Evolutionary conservation across 75 land plant species (phyloP), one percentile per base, ranked within the genome.

Genomic region (Azolla pinnata): DNA sequence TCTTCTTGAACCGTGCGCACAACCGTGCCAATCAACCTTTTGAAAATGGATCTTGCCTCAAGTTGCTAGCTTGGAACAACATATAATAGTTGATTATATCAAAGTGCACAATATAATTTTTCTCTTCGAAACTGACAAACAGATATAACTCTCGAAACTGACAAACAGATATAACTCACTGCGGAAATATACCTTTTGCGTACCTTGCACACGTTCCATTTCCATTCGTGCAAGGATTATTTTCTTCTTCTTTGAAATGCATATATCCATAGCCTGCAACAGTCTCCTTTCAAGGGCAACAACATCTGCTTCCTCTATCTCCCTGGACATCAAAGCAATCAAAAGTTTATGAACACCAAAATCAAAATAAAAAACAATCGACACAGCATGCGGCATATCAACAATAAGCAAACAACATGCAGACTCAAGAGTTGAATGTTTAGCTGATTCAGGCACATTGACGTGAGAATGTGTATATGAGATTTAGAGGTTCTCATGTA

Each of bases 1-100:
- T 87, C 92, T 4, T 87, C 92, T 56, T 87, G 87, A 40, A 81
- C 80, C 44, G 87, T 81, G n/a, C 92, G 74, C n/a, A 87, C 87
- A 31, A 87, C 88, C 7, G 92, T 83, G 14, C 88, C 88, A 71
- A 87, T 83, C 12, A 84, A 59, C 20, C 87, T 74, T 44, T 73
- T 87, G 7, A 87, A 51, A 46, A 87, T 84, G n/a, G 88, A 81
- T 66, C 71, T 81, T 31, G 75, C 69, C 54, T 81, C 86, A 20
- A 62, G 65, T 29, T 83, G 80, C 90, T 86, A 76, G n/a, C n/a
- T n/a, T n/a, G n/a, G n/a, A n/a, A n/a, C n/a, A n/a, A n/a, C n/a
- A n/a, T n/a, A n/a, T n/a, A n/a, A n/a, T n/a, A n/a, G n/a, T n/a
- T n/a, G n/a, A n/a, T n/a, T n/a, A n/a, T n/a, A n/a, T n/a, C n/a